Percentiles rank a stretch among this genome's conserved stretches.
These are phyloP conservation scores for Lasiodiplodia sp. DNA, from an alignment of 2,329 filamentous ascomycete genomes.

Conservation along the genomic window DNA sequence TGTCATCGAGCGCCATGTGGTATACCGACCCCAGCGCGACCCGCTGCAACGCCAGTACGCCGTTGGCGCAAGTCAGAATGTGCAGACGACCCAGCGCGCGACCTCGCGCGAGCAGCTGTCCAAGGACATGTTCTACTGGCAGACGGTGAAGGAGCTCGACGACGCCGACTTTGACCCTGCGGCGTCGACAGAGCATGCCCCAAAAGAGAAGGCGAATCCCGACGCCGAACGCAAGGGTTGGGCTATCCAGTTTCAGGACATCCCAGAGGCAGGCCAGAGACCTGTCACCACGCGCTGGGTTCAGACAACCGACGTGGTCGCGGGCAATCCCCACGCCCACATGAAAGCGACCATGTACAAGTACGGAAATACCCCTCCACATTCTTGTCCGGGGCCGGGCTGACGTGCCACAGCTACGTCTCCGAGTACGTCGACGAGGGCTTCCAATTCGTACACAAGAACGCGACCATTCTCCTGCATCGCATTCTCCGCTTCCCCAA, in stretches of 20 bases:
- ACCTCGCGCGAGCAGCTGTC: conserved; percentile 32
- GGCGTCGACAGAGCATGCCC: conserved; percentile 27
- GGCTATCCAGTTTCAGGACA: conserved; percentile 50
- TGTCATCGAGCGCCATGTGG: conserved; percentile 61
- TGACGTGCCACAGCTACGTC: conserved; percentile 54
- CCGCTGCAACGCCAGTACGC: conserved; percentile 47
- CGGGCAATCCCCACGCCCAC: conserved; percentile 57
- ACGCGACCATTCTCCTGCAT: conserved; percentile 64
- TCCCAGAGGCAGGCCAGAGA: conserved; percentile 59
- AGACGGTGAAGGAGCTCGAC: conserved; percentile 55
- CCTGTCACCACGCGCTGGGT: conserved; percentile 62
- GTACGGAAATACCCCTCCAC: conserved; percentile 33
- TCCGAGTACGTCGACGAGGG: conserved; percentile 65
- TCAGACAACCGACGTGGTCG: conserved; percentile 55
- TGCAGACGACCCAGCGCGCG: conserved; percentile 38
- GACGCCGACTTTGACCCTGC: conserved; percentile 44
- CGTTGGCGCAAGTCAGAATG: conserved; percentile 48
- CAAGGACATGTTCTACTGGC: conserved; percentile 62
- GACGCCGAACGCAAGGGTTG: conserved; percentile 40
- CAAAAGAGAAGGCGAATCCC: conserved; percentile 7
- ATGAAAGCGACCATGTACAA: conserved; percentile 62
- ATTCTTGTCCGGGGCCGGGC: not conserved
- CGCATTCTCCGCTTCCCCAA: conserved; percentile 59
- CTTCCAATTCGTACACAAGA: conserved; percentile 64
- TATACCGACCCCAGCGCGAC: conserved; percentile 64